Evolutionary conservation across 495 filamentous ascomycete genomes (phyloP), one percentile per base, ranked within the genome.

Genomic region (Trichoderma reesei): DNA sequence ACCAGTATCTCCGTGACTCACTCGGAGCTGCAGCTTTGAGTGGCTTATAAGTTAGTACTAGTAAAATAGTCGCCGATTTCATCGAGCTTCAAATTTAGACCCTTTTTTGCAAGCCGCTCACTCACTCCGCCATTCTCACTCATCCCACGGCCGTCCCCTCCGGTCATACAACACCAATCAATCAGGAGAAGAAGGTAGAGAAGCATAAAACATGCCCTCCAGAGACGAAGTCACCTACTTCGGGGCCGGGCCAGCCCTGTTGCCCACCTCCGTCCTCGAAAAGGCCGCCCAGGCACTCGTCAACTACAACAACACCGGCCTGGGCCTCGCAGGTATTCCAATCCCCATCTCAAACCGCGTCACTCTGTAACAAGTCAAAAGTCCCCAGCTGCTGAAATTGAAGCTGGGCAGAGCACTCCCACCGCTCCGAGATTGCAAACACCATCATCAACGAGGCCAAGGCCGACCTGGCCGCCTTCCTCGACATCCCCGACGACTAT

Each of bases 241-340:
- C 71, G 92, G 92, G 64, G 92, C 92, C 33, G 92, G 92, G 63
- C 92, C 92, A 51, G 91, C 92, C 34, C 79, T 84, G 44, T 82
- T 98, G 3, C 92, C 92, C 3, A 94, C 88, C 9, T 68, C 82
- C 11, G 87, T 97, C 34, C 83, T 96, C 61, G 83, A 89, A 67
- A 78, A 76, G 38, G 92, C 90, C 64, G 83, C 90, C 6, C 72
- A 84, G 70, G 86, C 89, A 14, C 86, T 96, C 46, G 75, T 93
- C 64, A 90, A 98, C 79, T 94, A 86, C 79, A 80, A 95, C 33
- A 80, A 85, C 72, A 89, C 84, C 64, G 92, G 92, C 54, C 77
- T 96, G 65, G 89, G 87, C 9, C 14, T 46, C 26, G 26, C 26
- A 26, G 26, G 26, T 26, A 26, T 26, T 26, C 26, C 0, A 26